Percentiles rank a stretch among this genome's conserved stretches.
Evolutionary conservation across 2,329 filamentous ascomycete genomes (phyloP).

Genomic region (Geosmithia flava): DNA sequence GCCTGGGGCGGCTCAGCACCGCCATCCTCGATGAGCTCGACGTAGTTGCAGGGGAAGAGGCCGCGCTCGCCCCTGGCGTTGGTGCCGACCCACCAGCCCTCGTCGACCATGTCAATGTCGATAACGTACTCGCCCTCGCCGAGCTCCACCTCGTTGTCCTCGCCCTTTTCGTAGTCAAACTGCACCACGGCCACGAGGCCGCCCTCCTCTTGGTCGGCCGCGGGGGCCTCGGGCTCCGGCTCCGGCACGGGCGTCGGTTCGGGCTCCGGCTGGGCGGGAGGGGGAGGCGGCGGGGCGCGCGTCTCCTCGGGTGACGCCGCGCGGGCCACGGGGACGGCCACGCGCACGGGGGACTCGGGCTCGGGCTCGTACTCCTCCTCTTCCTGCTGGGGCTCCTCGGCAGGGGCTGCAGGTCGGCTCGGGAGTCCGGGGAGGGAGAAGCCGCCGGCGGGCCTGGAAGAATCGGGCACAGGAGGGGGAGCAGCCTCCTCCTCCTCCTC

Average conservation of each 20-base stretch:
- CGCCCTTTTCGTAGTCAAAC: constrained; percentile 95
- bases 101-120: constrained; percentile 93
- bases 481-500: constrained; percentile 39
- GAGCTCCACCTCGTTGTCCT: constrained; percentile 92
- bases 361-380: constrained; percentile 34
- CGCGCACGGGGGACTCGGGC: constrained; percentile 64
- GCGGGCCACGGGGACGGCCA: constrained; percentile 75
- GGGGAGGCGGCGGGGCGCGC: constrained; percentile 45
- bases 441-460: constrained; percentile 60
- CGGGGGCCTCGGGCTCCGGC: constrained; percentile 15
- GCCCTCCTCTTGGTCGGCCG: constrained; percentile 26
- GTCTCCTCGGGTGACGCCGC: constrained; percentile 31
- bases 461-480: constrained; percentile 34
- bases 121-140: constrained; percentile 78
- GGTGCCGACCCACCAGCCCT: constrained; percentile 97
- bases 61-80: constrained; percentile 76
- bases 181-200: constrained; percentile 68
- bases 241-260: constrained; percentile 30
- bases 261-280: constrained; percentile 43
- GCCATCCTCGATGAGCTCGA: constrained; percentile 59
- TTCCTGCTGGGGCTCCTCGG: constrained; percentile 44
- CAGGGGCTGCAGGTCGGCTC: constrained; percentile 37
- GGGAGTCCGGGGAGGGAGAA: constrained; percentile 71
- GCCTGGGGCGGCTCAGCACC: constrained; percentile 10
- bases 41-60: constrained; percentile 95